Conservation (phyloP, 1,139 yeast genomes). For the Entelexis sorbosivorans region DNA sequence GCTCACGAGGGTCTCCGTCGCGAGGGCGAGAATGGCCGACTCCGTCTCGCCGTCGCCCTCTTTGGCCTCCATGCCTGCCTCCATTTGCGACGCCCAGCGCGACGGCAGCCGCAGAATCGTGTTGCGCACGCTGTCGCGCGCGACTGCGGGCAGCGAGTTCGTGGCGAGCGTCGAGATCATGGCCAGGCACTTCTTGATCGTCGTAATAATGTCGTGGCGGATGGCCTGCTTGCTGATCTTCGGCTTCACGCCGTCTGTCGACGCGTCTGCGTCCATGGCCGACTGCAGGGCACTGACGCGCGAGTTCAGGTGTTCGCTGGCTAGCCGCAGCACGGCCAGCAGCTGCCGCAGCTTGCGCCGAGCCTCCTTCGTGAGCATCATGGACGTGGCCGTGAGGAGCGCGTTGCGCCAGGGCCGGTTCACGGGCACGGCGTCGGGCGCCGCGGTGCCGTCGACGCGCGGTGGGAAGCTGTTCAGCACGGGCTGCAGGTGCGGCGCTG, state of each 20-base stretch:
- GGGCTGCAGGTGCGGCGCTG: slow-evolving; percentile 1
- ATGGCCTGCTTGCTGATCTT: slow-evolving; percentile 36
- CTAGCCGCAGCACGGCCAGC: slow-evolving; percentile 59
- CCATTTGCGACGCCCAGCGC: slow-evolving; percentile 40
- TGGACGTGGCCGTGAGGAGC: slow-evolving; percentile 36
- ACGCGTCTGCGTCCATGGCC: slow-evolving; percentile 37
- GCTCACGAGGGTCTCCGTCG: slow-evolving; percentile 85
- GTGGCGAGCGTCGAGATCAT: slow-evolving; percentile 79
- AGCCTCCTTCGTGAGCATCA: slow-evolving; percentile 50
- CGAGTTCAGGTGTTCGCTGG: slow-evolving; percentile 57
- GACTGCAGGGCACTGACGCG: slow-evolving; percentile 55
- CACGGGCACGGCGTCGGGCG: neutral
- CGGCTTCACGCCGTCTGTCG: slow-evolving; percentile 23
- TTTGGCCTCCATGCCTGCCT: slow-evolving; percentile 12
- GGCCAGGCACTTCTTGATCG: slow-evolving; percentile 78
- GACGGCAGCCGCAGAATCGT: slow-evolving; percentile 64
- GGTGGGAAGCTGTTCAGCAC: slow-evolving; percentile 1
- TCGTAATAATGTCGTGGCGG: slow-evolving; percentile 72
- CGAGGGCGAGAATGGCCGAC: slow-evolving; percentile 51
- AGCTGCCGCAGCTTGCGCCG: slow-evolving; percentile 62
- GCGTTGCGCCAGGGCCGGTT: slow-evolving; percentile 29
- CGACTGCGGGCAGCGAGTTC: slow-evolving; percentile 66
- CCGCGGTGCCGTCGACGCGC: neutral
- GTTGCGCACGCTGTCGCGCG: slow-evolving; percentile 71
- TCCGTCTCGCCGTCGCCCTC: slow-evolving; percentile 17